Percentiles rank a stretch among this genome's conserved stretches.
These are phyloP conservation scores for Perkinsus olseni DNA, from an alignment of 169 alveolate genomes.

Conservation along the genomic window DNA sequence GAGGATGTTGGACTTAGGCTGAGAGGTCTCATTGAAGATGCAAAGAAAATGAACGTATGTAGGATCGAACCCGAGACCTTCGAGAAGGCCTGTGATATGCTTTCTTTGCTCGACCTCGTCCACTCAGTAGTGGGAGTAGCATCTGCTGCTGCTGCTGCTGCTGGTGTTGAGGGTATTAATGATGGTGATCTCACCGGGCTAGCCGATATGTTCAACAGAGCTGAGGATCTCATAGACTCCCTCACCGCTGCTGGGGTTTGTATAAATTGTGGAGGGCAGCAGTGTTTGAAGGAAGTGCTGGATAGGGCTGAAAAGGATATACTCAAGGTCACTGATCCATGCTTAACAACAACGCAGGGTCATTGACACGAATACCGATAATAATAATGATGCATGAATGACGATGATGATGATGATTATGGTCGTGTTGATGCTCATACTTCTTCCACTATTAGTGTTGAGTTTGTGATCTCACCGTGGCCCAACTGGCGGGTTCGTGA, in stretches of 20 bases:
- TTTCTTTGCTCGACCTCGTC: too few relatives aligned
- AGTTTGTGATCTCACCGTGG: too few relatives aligned
- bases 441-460: too few relatives aligned
- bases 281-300: not conserved
- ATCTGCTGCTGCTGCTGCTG: not conserved
- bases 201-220: not conserved
- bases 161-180: not conserved
- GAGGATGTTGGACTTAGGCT: too few relatives aligned
- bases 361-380: too few relatives aligned
- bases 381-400: not conserved
- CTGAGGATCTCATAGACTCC: not conserved
- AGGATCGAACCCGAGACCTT: too few relatives aligned
- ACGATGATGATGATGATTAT: not conserved
- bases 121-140: not conserved
- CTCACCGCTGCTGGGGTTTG: not conserved
- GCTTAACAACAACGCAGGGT: not conserved
- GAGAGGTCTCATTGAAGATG: too few relatives aligned
- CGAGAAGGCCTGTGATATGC: too few relatives aligned
- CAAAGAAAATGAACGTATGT: too few relatives aligned
- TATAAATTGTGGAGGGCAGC: not conserved
- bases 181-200: not conserved
- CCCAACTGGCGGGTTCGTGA: too few relatives aligned
- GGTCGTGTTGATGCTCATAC: too few relatives aligned
- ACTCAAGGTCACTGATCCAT: not conserved
- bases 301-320: not conserved